These are phyloP conservation scores for Pyracantha coccinea DNA, from an alignment of 331 rosid genomes.

Conservation along the genomic window DNA sequence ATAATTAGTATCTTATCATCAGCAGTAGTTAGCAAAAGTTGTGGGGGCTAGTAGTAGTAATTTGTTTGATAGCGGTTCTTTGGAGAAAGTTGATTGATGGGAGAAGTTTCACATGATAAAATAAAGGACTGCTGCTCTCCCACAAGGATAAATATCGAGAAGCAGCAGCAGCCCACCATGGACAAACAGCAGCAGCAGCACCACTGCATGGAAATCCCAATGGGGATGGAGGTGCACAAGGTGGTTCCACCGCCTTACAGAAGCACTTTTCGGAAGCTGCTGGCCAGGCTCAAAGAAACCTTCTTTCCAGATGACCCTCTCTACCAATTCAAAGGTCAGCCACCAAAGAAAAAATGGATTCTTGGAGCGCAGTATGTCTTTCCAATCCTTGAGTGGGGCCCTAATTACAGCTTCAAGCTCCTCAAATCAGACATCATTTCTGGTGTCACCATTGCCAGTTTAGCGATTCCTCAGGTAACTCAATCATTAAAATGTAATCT, in stretches of 20 bases:
- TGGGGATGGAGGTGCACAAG: constrained; percentile 47
- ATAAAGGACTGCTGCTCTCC: constrained; percentile 5
- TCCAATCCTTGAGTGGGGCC: constrained; percentile 90
- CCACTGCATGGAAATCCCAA: constrained; percentile 39
- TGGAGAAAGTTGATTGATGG: constrained; percentile 20
- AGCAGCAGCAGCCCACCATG: background rate
- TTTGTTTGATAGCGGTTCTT: constrained; percentile 42
- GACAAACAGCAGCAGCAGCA: background rate
- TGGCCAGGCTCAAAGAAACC: constrained; percentile 59
- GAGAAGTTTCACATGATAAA: constrained; percentile 22
- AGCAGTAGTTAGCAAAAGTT: background rate
- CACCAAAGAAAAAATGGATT: constrained; percentile 32
- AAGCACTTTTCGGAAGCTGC: constrained; percentile 44
- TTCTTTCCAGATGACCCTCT: constrained; percentile 94
- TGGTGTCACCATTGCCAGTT: constrained; percentile 96
- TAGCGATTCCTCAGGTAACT: constrained; percentile 91
- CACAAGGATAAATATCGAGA: background rate
- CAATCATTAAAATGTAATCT: background rate
- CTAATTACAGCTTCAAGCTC: constrained; percentile 55
- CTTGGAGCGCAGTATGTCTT: constrained; percentile 73
- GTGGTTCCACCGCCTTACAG: constrained; percentile 68
- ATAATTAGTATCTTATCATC: background rate
- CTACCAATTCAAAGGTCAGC: constrained; percentile 82
- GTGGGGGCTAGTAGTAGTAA: background rate
- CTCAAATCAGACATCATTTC: constrained; percentile 82